Evolutionary conservation across 331 rosid genomes (phyloP).

Genomic region (Malus hybrid): DNA sequence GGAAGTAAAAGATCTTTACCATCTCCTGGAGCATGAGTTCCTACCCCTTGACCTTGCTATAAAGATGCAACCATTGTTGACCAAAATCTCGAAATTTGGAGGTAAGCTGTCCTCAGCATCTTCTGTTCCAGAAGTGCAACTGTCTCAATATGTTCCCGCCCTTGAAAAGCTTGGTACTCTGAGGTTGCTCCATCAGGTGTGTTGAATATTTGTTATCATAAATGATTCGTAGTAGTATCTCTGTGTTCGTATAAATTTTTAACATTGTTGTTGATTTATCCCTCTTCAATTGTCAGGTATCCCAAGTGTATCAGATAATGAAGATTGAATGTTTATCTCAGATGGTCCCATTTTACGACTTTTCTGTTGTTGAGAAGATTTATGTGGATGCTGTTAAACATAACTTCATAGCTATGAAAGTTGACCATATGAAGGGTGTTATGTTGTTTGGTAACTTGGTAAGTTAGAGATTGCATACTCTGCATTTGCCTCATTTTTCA

Average conservation of each 20-base stretch:
- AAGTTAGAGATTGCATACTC: slow-evolving; percentile 1
- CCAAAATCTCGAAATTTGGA: slow-evolving; percentile 66
- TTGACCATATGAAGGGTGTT: slow-evolving; percentile 72
- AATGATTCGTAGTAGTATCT: background rate
- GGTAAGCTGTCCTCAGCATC: slow-evolving; percentile 86
- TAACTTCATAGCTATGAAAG: slow-evolving; percentile 78
- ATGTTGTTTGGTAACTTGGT: slow-evolving; percentile 47
- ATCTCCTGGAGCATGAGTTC: slow-evolving; percentile 83
- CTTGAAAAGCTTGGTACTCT: slow-evolving; percentile 77
- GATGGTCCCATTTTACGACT: slow-evolving; percentile 81
- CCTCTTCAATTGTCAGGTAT: slow-evolving; percentile 42
- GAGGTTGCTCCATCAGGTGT: slow-evolving; percentile 96
- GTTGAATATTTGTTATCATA: background rate
- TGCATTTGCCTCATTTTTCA: background rate
- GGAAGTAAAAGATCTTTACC: slow-evolving; percentile 90
- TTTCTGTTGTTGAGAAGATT: slow-evolving; percentile 71
- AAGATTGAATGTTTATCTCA: slow-evolving; percentile 66
- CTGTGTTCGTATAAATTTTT: background rate
- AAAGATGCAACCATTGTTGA: slow-evolving; percentile 61
- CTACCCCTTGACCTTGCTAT: slow-evolving; percentile 72
- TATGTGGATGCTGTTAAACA: slow-evolving; percentile 92
- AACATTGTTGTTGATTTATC: background rate
- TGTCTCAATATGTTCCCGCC: slow-evolving; percentile 67
- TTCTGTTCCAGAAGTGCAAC: slow-evolving; percentile 83
- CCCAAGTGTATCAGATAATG: slow-evolving; percentile 77